Evolutionary conservation across 192 early-diverging fungal genomes (phyloP).

Genomic region (Rhizophagus sp.): DNA sequence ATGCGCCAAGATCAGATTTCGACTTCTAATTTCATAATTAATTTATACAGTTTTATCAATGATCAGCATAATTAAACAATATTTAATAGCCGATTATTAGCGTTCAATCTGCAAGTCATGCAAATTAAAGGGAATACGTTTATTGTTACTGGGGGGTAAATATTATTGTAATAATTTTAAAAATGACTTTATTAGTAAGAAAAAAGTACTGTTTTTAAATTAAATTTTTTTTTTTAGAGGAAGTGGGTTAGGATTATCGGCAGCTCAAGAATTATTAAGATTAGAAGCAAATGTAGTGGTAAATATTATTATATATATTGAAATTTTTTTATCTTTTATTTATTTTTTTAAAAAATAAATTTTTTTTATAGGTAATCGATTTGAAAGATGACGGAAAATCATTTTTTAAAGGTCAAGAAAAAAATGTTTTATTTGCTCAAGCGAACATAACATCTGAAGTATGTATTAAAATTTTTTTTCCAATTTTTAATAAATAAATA

Average conservation of each 20-base stretch:
- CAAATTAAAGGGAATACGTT: slow-evolving; percentile 4
- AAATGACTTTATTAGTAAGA: too few relatives aligned
- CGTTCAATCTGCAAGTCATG: neutral
- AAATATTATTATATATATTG: neutral
- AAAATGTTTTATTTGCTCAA: neutral
- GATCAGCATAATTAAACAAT: too few relatives aligned
- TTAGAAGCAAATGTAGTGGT: slow-evolving; percentile 5
- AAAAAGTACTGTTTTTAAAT: too few relatives aligned
- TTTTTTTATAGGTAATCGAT: neutral
- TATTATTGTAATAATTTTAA: too few relatives aligned
- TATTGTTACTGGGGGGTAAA: slow-evolving; percentile 22
- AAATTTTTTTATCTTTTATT: too few relatives aligned
- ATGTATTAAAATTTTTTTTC: too few relatives aligned
- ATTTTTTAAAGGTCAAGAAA: neutral
- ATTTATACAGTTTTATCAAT: too few relatives aligned
- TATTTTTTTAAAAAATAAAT: too few relatives aligned
- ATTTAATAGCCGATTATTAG: too few relatives aligned
- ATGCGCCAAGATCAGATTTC: too few relatives aligned
- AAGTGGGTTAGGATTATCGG: slow-evolving; percentile 7
- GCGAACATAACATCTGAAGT: neutral
- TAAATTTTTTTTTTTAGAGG: neutral
- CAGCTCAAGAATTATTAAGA: neutral
- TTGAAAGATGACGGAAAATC: neutral
- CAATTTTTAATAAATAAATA: too few relatives aligned
- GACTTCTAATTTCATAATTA: too few relatives aligned